Evolutionary conservation across 2,329 filamentous ascomycete species (phyloP), one percentile per base, ranked within the genome.

Genomic region (Lecanoromycetidae sp.): DNA sequence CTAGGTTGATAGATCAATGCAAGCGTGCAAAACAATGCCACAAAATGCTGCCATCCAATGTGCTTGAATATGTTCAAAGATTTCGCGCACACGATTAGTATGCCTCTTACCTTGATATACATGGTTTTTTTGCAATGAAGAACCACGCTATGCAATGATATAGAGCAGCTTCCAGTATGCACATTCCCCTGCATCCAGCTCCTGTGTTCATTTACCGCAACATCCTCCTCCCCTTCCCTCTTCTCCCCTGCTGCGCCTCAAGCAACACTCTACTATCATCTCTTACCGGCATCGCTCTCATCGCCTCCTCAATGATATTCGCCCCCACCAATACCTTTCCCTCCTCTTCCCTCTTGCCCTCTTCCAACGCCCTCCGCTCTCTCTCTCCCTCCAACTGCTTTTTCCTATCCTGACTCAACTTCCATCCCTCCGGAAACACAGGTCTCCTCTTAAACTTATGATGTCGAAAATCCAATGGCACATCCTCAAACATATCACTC

Each of bases 391-490:
- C 74, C 42, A 95, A 69, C 63, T 83, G 72, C 58, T 68, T 61
- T 60, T 72, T 75, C 53, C 86, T 74, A 66, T 84, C 71, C 38
- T 76, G 67, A 2, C 83, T 88, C 72, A 98, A 67, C 50, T 75
- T 76, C 91, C 91, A 98, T 56, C 80, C 77, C 56, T 78, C 74
- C 2, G 91, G 91, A 65, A 95, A 96, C 54, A 71, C 74, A 46
- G 77, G 72, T 61, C 76, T 77, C 34, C 63, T 63, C 69, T 82
- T 84, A 52, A 75, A 71, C 59, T 76, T 80, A 69, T 90, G 80
- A 65, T 96, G 90, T 57, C 91, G 76, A 51, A 86, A 81, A 61
- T 98, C 88, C 40, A 96, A 74, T 2, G 91, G 90, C 25, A 98
- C 68, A 62, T 98, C 91, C 55, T 80, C 80, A 58, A 96, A 95